Evolutionary conservation across 2,329 filamentous ascomycete genomes (phyloP), one percentile per base, ranked within the genome.

Genomic region (Colletotrichum gloeosporioides): DNA sequence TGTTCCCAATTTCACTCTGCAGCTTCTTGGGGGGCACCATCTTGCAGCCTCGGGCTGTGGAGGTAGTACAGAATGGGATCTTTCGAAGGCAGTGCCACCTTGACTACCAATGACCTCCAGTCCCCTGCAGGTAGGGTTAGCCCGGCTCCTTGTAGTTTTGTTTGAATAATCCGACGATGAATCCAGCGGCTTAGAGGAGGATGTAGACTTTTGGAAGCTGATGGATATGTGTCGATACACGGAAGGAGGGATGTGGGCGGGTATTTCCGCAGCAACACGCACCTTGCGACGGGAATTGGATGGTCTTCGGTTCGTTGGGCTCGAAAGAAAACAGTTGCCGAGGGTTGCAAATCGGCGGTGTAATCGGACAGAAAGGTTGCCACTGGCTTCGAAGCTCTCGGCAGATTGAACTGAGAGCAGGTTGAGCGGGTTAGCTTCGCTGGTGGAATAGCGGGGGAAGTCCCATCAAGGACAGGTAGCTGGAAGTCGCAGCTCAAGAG

Each of bases 211-310:
- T 29, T 27, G 22, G 8, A n/a, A 16, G 61, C n/a, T 65, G 44
- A 32, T 63, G 36, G 18, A 39, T 22, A 49, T 31, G 62, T 61
- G 62, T 68, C 57, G 27, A 68, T 31, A n/a, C 57, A 25, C 32
- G 25, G 36, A 55, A n/a, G 64, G 18, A 13, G 27, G 55, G 71
- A 53, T 69, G 36, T 32, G 62, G 29, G 25, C 53, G 13, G 22
- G 44, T 59, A 65, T 32, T 22, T 73, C 15, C 57, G 49, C 29
- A 31, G 44, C 44, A 64, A 59, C 29, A 76, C 74, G 27, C 44
- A 76, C 74, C 74, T 76, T 69, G 70, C 64, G 74, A 76, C 64
- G 59, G 74, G 70, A 76, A 73, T 69, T 55, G 71, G 74, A 76
- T 64, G 63, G 39, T 69, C 18, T 61, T 73, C 59, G 65, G 59